Evolutionary conservation across 139 green algal genomes (phyloP).

Genomic region (Chlamydomonas asymmetrica): DNA sequence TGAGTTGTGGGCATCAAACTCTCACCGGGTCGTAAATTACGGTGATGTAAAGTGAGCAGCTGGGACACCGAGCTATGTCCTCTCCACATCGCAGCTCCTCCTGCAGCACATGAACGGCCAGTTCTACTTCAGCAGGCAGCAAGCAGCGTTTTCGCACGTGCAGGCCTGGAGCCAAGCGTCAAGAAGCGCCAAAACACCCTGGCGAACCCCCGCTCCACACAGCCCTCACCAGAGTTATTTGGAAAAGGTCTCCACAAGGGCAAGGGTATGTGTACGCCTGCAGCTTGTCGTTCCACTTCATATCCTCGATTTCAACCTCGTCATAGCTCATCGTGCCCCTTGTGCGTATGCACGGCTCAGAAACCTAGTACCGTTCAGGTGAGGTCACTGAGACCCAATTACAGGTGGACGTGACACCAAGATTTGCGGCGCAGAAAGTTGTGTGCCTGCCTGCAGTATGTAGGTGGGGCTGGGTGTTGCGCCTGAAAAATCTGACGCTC

Average conservation of each 20-base stretch:
- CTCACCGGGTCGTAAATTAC: constrained; percentile 91
- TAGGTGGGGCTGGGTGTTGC: no score
- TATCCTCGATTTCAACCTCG: constrained; percentile 98
- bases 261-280: constrained; percentile 90
- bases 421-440: no score
- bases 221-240: constrained; percentile 80
- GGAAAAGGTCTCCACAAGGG: constrained; percentile 96
- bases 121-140: background rate
- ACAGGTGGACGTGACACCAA: no score
- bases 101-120: constrained; percentile 31
- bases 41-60: constrained; percentile 91
- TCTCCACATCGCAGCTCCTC: constrained; percentile 86
- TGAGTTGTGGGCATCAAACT: background rate
- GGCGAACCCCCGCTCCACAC: background rate
- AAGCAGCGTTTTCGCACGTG: background rate
- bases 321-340: constrained; percentile 90
- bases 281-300: constrained; percentile 91
- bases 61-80: constrained; percentile 94
- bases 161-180: background rate
- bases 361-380: no score
- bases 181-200: background rate
- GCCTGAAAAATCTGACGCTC: no score
- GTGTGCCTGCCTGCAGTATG: no score
- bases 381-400: no score
- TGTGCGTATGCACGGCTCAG: no score